Conservation (phyloP, 2,329 filamentous ascomycete species). For the Emericellopsis cladophorae region DNA sequence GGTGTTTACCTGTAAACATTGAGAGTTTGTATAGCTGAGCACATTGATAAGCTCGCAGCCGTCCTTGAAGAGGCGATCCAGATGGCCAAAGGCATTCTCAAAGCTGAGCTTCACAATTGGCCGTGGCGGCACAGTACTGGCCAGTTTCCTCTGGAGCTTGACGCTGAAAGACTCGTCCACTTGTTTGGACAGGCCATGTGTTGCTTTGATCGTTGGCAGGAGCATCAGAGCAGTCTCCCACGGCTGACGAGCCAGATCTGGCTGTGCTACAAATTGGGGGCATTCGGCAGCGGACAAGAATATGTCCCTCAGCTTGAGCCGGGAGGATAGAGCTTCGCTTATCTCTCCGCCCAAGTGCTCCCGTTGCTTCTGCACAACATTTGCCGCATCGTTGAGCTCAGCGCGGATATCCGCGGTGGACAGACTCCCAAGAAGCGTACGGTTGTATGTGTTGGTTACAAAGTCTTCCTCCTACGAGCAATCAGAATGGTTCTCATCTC, state of each 20-base stretch:
- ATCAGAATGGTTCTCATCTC: not conserved
- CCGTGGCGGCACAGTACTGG: slow-evolving; percentile 85
- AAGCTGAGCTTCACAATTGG: slow-evolving; percentile 73
- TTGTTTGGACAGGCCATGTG: slow-evolving; percentile 47
- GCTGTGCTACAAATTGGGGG: slow-evolving; percentile 28
- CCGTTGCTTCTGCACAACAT: slow-evolving; percentile 30
- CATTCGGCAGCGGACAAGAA: slow-evolving; percentile 46
- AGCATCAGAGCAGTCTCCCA: slow-evolving; percentile 38
- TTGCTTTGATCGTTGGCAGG: slow-evolving; percentile 43
- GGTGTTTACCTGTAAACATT: slow-evolving; percentile 52
- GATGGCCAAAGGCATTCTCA: slow-evolving; percentile 55
- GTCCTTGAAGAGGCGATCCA: slow-evolving; percentile 61
- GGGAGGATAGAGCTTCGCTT: slow-evolving; percentile 43
- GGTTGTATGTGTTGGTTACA: slow-evolving; percentile 79
- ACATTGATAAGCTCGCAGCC: slow-evolving; percentile 56
- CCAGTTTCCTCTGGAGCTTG: slow-evolving; percentile 82
- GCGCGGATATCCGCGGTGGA: slow-evolving; percentile 40
- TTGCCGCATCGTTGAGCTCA: slow-evolving; percentile 40
- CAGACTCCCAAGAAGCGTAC: slow-evolving; percentile 58
- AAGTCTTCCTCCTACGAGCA: slow-evolving; percentile 77
- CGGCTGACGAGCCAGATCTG: slow-evolving; percentile 32
- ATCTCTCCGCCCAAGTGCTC: slow-evolving; percentile 26
- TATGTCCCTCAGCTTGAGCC: slow-evolving; percentile 53
- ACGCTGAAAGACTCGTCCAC: slow-evolving; percentile 75
- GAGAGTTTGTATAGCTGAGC: slow-evolving; percentile 53